Conservation (phyloP, 306 rosid species). For the Quercus suber region DNA sequence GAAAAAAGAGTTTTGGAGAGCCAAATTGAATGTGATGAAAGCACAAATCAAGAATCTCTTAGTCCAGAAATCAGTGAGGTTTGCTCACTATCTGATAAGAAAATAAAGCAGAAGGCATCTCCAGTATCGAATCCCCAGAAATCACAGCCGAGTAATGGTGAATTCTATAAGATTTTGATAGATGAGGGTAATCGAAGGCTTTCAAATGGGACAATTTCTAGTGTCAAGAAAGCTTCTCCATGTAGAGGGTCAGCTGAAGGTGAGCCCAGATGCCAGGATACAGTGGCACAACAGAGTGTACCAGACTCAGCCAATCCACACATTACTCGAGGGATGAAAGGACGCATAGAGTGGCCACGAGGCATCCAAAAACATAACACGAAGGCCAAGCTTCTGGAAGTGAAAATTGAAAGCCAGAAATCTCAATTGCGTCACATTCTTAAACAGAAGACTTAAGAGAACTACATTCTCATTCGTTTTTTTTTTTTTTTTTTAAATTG, state of each 20-base stretch:
- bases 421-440: constrained; percentile 49
- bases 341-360: constrained; percentile 61
- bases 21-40: constrained; percentile 2
- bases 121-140: constrained; percentile 14
- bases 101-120: constrained; percentile 15
- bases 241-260: constrained; percentile 15
- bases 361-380: constrained; percentile 29
- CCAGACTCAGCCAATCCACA: constrained; percentile 49
- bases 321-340: constrained; percentile 59
- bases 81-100: constrained; percentile 7
- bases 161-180: not conserved
- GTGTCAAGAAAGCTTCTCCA: not conserved
- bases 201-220: constrained; percentile 14
- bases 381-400: constrained; percentile 44
- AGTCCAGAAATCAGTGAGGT: constrained; percentile 8
- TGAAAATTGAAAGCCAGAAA: constrained; percentile 53
- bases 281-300: constrained; percentile 15
- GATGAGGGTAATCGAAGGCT: constrained; percentile 20
- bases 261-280: constrained; percentile 19
- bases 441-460: constrained; percentile 33
- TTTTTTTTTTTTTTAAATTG: not conserved
- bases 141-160: constrained; percentile 6
- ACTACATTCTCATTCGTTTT: not conserved
- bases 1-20: constrained; percentile 2
- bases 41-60: constrained; percentile 5